Percentiles rank a stretch among this genome's conserved stretches.
Evolutionary conservation across 345 rosid genomes (phyloP).

Genomic region (Limnanthes douglasii): DNA sequence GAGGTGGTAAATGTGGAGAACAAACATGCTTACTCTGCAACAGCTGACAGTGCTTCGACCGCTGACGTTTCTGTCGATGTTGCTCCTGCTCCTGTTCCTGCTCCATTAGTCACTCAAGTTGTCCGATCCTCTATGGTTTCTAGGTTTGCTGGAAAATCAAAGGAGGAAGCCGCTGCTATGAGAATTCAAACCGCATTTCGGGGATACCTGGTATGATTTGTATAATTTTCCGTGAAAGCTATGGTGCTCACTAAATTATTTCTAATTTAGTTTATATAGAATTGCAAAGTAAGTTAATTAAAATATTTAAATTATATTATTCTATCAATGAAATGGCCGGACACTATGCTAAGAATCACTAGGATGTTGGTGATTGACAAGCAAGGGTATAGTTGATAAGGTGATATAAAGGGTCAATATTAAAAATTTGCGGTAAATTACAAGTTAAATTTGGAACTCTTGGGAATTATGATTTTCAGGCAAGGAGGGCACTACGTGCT

Average conservation of each 20-base stretch:
- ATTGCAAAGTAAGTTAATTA: too few relatives aligned
- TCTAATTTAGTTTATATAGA: too few relatives aligned
- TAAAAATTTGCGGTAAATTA: too few relatives aligned
- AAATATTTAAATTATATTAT: too few relatives aligned
- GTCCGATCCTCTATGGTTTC: constrained; percentile 12
- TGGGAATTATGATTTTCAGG: constrained; percentile 25
- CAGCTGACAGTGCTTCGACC: constrained; percentile 9
- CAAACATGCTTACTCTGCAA: constrained; percentile 15
- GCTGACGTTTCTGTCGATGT: constrained; percentile 15
- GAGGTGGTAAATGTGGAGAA: constrained; percentile 29
- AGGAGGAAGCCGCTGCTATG: constrained; percentile 76
- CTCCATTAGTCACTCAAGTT: constrained; percentile 26
- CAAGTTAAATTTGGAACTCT: too few relatives aligned
- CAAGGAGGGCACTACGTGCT: constrained; percentile 72
- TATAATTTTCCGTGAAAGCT: not conserved
- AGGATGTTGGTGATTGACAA: too few relatives aligned
- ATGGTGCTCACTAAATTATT: too few relatives aligned
- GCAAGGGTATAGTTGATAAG: too few relatives aligned
- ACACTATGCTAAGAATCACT: too few relatives aligned
- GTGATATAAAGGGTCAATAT: too few relatives aligned
- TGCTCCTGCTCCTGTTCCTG: constrained; percentile 14
- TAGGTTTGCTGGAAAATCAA: constrained; percentile 45
- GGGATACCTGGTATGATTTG: constrained; percentile 49
- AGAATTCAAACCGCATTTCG: constrained; percentile 82
- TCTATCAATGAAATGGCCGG: too few relatives aligned